These are phyloP conservation scores for Thuja plicata DNA, from an alignment of 83 land plant species.

Conservation along the genomic window DNA sequence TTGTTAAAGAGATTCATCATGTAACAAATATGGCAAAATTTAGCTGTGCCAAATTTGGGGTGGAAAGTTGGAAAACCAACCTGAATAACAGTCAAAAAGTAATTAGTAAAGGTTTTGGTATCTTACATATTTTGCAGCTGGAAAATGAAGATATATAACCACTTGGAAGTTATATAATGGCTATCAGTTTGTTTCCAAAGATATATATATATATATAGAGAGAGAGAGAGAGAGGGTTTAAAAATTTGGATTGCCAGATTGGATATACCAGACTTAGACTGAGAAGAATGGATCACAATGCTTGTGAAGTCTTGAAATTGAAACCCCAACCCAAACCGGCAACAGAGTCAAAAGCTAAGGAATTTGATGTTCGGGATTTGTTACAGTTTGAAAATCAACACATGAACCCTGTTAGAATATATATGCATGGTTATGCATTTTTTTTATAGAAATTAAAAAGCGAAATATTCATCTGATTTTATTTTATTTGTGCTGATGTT, in stretches of 20 bases:
- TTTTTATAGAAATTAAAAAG: neutral
- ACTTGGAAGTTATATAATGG: neutral
- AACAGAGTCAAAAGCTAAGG: neutral
- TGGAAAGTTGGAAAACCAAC: too few relatives aligned
- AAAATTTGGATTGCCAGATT: too few relatives aligned
- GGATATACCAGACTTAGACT: too few relatives aligned
- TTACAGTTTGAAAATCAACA: neutral
- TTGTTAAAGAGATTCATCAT: too few relatives aligned
- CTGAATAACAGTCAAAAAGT: neutral
- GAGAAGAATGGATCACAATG: too few relatives aligned
- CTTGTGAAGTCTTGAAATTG: too few relatives aligned
- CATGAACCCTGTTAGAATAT: neutral
- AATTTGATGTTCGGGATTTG: neutral
- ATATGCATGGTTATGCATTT: neutral
- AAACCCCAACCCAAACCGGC: neutral
- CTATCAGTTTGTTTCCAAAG: too few relatives aligned
- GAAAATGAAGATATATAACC: neutral
- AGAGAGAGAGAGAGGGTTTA: too few relatives aligned
- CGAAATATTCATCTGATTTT: neutral
- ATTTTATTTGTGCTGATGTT: neutral
- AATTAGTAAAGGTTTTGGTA: neutral
- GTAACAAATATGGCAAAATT: too few relatives aligned
- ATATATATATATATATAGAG: too few relatives aligned
- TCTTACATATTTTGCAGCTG: neutral
- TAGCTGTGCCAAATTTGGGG: too few relatives aligned